Evolutionary conservation across 352 stramenopile species (phyloP).

Genomic region (Albugo laibachii): DNA sequence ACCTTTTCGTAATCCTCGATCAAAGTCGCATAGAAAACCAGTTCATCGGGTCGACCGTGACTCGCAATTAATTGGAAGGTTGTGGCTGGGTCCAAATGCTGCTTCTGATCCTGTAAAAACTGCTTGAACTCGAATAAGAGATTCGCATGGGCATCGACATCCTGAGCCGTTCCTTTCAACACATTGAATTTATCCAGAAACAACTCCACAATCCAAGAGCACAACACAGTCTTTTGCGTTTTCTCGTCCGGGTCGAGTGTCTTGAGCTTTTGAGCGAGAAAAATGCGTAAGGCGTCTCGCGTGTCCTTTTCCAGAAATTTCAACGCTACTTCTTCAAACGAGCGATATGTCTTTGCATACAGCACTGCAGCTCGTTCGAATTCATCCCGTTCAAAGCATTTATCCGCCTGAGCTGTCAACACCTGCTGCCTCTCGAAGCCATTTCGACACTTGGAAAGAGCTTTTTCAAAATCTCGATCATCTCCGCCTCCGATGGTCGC

Average conservation of each 20-base stretch:
- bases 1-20: constrained; percentile 91
- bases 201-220: constrained; percentile 86
- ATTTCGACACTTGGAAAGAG: constrained; percentile 68
- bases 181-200: constrained; percentile 85
- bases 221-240: constrained; percentile 83
- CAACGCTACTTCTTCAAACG: constrained; percentile 82
- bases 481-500: constrained; percentile 33
- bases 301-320: constrained; percentile 81
- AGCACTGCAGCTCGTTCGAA: constrained; percentile 72
- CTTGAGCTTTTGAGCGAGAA: constrained; percentile 80
- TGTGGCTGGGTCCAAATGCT: constrained; percentile 69
- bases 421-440: constrained; percentile 67
- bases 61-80: constrained; percentile 84
- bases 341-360: constrained; percentile 78
- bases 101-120: constrained; percentile 81
- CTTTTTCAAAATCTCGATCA: constrained; percentile 78
- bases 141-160: constrained; percentile 72
- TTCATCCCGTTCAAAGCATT: constrained; percentile 72
- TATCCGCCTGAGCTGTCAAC: constrained; percentile 77
- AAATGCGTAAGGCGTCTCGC: constrained; percentile 64
- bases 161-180: constrained; percentile 55
- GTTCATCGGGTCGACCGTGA: constrained; percentile 81
- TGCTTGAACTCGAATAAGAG: constrained; percentile 83
- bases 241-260: constrained; percentile 63
- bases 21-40: constrained; percentile 83